A percentile compares a stretch with the other conserved stretches of the same genome.
Evolutionary conservation across 345 rosid genomes (phyloP).

Genomic region (Eucalyptus tenuipes): DNA sequence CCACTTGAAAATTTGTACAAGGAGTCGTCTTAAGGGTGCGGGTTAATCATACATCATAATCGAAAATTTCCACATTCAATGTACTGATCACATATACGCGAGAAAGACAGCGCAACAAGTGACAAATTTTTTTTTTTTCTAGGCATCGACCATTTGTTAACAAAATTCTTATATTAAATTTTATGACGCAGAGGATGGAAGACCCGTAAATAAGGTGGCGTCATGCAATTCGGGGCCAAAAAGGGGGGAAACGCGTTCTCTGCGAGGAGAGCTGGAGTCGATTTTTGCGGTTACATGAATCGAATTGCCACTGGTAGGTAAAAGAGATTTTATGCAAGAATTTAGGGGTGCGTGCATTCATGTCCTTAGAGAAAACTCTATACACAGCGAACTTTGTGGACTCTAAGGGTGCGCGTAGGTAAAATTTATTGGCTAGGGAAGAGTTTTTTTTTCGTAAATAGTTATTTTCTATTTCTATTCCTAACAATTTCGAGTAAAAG

Average conservation of each 20-base stretch:
- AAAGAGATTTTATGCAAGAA: background rate
- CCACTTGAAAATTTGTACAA: background rate
- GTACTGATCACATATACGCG: background rate
- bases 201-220: background rate
- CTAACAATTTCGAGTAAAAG: too few species aligned
- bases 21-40: background rate
- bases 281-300: background rate
- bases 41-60: background rate
- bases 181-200: background rate
- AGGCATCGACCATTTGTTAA: background rate
- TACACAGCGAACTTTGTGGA: background rate
- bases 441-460: too few species aligned
- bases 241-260: background rate
- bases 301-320: background rate
- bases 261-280: background rate
- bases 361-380: background rate
- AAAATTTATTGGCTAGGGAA: too few species aligned
- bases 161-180: background rate
- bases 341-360: background rate
- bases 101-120: background rate
- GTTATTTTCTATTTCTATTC: too few species aligned
- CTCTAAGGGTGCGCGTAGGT: too few species aligned
- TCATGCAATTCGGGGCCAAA: background rate
- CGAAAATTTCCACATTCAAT: accelerated
- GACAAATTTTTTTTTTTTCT: background rate